These are phyloP conservation scores for Hypsizygus marmoreus DNA, from an alignment of 768 basidiomycete species.

Conservation along the genomic window DNA sequence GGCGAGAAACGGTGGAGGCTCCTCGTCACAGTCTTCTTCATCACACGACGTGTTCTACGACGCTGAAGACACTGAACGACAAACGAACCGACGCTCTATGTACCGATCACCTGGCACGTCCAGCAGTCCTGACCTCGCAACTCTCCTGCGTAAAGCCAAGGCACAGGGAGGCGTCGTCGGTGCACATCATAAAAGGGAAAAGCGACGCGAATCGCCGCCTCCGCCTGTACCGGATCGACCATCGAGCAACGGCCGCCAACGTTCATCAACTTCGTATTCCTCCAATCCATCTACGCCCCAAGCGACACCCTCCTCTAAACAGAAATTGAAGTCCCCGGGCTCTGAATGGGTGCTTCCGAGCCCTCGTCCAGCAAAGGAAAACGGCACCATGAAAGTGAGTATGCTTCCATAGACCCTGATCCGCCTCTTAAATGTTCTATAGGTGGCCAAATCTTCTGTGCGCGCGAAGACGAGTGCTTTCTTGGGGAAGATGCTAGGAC, in stretches of 20 bases:
- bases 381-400: constrained; percentile 53
- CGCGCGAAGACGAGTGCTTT: constrained; percentile 81
- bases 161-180: constrained; percentile 55
- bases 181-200: constrained; percentile 31
- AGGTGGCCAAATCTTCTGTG: constrained; percentile 64
- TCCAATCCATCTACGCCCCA: constrained; percentile 26
- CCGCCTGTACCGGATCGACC: constrained; percentile 47
- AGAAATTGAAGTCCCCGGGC: constrained; percentile 27
- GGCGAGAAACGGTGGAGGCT: constrained; percentile 25
- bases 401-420: background rate
- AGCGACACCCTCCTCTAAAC: constrained; percentile 35
- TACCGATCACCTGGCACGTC: constrained; percentile 89
- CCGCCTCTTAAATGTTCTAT: constrained; percentile 9
- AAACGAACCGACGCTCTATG: constrained; percentile 79
- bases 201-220: constrained; percentile 35
- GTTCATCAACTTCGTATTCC: constrained; percentile 44
- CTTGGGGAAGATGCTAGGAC: constrained; percentile 77
- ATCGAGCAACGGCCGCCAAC: constrained; percentile 33
- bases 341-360: constrained; percentile 53
- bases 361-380: constrained; percentile 45
- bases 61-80: constrained; percentile 67
- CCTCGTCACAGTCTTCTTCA: constrained; percentile 52
- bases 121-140: constrained; percentile 89
- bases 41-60: constrained; percentile 65
- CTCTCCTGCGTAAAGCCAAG: constrained; percentile 81